Conservation (phyloP, 352 stramenopile species). For the Blastocystis sp. region DNA sequence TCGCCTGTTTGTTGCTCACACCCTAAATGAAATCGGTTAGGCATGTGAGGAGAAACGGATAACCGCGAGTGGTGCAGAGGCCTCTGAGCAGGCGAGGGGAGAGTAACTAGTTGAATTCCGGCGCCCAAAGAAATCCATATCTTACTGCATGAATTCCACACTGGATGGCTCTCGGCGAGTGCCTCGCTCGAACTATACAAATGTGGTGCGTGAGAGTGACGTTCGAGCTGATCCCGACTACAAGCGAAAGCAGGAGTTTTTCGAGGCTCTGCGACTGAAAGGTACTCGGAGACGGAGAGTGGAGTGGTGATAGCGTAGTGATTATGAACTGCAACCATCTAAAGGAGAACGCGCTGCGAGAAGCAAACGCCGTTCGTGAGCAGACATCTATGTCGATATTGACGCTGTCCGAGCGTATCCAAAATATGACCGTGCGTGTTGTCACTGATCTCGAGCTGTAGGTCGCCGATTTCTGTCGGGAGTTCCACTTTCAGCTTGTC, state of each 20-base stretch:
- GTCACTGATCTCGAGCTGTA: not conserved
- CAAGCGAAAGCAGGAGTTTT: slow-evolving; percentile 49
- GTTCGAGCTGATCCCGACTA: slow-evolving; percentile 54
- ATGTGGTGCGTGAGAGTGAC: slow-evolving; percentile 38
- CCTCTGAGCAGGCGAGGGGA: no score
- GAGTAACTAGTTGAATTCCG: no score
- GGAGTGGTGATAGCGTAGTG: slow-evolving; percentile 8
- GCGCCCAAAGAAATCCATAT: not conserved
- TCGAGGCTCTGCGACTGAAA: slow-evolving; percentile 39
- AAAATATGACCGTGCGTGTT: slow-evolving; percentile 39
- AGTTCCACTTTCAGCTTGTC: slow-evolving; percentile 40
- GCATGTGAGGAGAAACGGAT: no score
- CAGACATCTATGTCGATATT: slow-evolving; percentile 1
- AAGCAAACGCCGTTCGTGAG: slow-evolving; percentile 23
- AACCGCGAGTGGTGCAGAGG: no score
- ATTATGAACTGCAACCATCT: slow-evolving; percentile 27
- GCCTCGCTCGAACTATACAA: not conserved
- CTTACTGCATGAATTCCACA: not conserved
- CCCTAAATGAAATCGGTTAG: not conserved
- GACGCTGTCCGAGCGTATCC: not conserved
- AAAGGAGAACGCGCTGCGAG: slow-evolving; percentile 41
- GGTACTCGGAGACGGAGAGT: no score
- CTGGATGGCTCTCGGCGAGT: not conserved
- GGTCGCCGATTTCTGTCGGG: slow-evolving; percentile 54
- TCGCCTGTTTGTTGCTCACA: slow-evolving; percentile 36